phyloP scores from a whole-genome alignment of 176 grass and related monocot genomes.

The Phyllostachys edulis region DNA sequence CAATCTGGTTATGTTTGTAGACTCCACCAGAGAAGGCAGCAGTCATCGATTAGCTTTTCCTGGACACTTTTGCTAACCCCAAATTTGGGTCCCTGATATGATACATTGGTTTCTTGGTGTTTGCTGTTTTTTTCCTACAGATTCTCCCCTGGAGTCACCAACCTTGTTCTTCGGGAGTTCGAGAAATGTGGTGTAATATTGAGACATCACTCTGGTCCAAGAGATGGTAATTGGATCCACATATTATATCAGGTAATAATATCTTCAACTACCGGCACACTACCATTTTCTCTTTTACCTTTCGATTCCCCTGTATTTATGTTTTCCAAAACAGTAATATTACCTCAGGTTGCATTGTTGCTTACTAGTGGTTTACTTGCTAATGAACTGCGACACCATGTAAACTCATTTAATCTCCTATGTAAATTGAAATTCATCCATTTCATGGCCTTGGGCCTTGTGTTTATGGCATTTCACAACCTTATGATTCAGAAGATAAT shows the following conservation, averaged over 20 bases:
- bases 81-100: background rate
- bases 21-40: background rate
- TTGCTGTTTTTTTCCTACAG: slow-evolving; percentile 26
- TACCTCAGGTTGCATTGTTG: background rate
- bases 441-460: background rate
- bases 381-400: background rate
- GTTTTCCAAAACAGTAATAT: background rate
- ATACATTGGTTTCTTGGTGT: slow-evolving; percentile 11
- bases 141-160: slow-evolving; percentile 68
- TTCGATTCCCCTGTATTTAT: background rate
- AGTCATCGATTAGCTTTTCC: background rate
- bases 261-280: background rate
- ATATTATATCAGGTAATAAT: slow-evolving; percentile 83
- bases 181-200: slow-evolving; percentile 94
- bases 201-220: slow-evolving; percentile 70
- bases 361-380: background rate
- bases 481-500: background rate
- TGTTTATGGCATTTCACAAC: background rate
- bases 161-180: slow-evolving; percentile 73
- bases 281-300: background rate
- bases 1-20: background rate
- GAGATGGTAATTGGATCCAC: slow-evolving; percentile 90
- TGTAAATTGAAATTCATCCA: background rate
- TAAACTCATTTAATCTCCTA: background rate
- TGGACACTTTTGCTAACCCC: background rate